Evolutionary conservation across 352 stramenopile species (phyloP), one percentile per base, ranked within the genome.

Genomic region (Phytophthora cactorum): DNA sequence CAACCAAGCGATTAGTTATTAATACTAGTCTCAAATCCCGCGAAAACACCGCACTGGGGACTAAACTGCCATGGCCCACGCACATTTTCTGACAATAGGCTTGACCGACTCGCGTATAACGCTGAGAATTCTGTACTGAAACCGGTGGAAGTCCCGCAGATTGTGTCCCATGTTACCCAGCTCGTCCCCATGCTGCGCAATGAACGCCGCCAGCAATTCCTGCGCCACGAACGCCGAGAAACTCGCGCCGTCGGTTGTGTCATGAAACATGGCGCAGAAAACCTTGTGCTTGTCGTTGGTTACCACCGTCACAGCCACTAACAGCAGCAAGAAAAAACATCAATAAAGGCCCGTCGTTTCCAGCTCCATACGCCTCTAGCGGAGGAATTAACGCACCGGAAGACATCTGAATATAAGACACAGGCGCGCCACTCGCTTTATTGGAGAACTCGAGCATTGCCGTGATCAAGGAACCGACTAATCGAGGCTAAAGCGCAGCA

Each of bases 181-280:
- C 46, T 95, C 83, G 5, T 81, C 75, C 45, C 81, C 83, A 60
- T 93, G 90, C 59, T 96, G 86, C 31, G 73, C 68, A 41, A 97
- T 80, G 52, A 97, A 97, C 3, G 83, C 88, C 12, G 82, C 75
- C 41, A 97, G 71, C 63, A 97, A 83, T 73, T 98, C 90, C 28
- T 82, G 90, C 54, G 91, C 91, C 38, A 98, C 85, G 69, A 98
- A 94, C 17, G 87, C 66, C 41, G 84, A 90, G 72, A 97, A 97
- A 32, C 72, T 80, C 6, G 87, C 63, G 11, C 88, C 82, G 71
- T 97, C 86, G 5, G 63, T 77, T 39, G 84, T 82, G 71, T 97
- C 91, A 75, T 97, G 87, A 67, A 98, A 97, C 62, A 97, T 81
- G 59, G 91, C 92, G 67, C 92, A 97, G 63, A 96, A 97, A 6